Evolutionary conservation across 257 asterid genomes (phyloP).

Genomic region (Nicotiana tomentosiformis): DNA sequence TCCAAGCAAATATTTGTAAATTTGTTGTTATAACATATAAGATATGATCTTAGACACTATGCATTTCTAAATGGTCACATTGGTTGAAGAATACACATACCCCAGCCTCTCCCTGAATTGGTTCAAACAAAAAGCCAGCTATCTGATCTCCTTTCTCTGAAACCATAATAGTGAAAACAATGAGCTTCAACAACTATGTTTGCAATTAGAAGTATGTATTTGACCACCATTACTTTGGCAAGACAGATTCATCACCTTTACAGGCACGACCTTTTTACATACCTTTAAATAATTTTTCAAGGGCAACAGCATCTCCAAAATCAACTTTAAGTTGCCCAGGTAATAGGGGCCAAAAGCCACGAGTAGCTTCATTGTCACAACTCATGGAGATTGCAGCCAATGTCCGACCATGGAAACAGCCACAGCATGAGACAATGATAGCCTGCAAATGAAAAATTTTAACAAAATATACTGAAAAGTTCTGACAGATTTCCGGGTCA

Average conservation of each 20-base stretch:
- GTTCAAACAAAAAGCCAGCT: slow-evolving; percentile 95
- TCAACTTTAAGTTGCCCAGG: slow-evolving; percentile 87
- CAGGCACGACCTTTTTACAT: slow-evolving; percentile 1
- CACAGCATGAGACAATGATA: slow-evolving; percentile 90
- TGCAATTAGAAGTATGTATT: neutral
- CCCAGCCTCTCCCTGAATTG: slow-evolving; percentile 99
- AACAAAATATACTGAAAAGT: neutral
- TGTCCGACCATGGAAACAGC: slow-evolving; percentile 98
- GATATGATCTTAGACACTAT: neutral
- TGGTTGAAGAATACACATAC: slow-evolving; percentile 41
- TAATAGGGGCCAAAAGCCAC: slow-evolving; percentile 83
- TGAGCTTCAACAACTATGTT: slow-evolving; percentile 12
- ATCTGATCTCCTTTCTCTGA: slow-evolving; percentile 85
- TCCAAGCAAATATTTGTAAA: neutral
- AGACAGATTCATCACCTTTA: neutral
- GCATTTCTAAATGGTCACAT: slow-evolving; percentile 4
- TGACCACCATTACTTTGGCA: neutral
- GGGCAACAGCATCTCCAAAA: slow-evolving; percentile 68
- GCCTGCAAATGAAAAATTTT: slow-evolving; percentile 46
- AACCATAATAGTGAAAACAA: slow-evolving; percentile 20
- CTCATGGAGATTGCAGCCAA: slow-evolving; percentile 94
- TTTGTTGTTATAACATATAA: neutral
- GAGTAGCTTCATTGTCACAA: slow-evolving; percentile 95
- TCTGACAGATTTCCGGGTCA: neutral
- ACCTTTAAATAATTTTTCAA: slow-evolving; percentile 83